Evolutionary conservation across 2,329 filamentous ascomycete genomes (phyloP).

Genomic region (Colletotrichum eleusines): DNA sequence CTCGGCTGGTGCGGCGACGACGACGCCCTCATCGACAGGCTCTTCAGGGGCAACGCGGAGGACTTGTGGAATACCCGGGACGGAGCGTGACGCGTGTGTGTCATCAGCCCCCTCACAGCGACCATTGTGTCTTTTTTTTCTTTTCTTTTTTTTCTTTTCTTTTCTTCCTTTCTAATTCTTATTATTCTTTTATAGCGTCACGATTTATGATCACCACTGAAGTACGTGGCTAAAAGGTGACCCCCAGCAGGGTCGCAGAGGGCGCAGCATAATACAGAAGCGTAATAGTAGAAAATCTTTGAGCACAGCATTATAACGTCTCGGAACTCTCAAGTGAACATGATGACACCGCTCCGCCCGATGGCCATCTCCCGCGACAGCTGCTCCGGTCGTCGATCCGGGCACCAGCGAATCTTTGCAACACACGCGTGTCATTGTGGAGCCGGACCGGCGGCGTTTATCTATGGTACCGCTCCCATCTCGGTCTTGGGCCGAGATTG

Average conservation of each 20-base stretch:
- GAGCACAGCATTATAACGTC: background rate
- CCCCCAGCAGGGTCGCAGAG: background rate
- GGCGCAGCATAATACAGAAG: background rate
- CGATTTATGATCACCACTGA: slow-evolving; percentile 21
- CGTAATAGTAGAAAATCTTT: background rate
- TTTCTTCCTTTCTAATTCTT: too few species aligned
- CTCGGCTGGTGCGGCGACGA: slow-evolving; percentile 64
- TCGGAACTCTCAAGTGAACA: background rate
- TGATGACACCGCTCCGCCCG: too few species aligned
- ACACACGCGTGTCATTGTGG: background rate
- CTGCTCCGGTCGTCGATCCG: background rate
- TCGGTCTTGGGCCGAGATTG: background rate
- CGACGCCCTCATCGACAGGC: slow-evolving; percentile 57
- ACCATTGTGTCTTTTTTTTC: background rate
- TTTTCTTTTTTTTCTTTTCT: background rate
- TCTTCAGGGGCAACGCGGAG: slow-evolving; percentile 69
- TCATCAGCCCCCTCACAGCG: background rate
- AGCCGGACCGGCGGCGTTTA: background rate
- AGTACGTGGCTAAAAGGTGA: background rate
- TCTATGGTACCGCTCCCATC: background rate
- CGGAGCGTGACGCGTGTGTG: slow-evolving; percentile 4
- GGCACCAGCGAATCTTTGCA: background rate
- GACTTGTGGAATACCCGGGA: slow-evolving; percentile 54
- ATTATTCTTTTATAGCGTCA: too few species aligned
- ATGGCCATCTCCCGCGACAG: too few species aligned